A percentile compares a stretch with the other conserved stretches of the same genome.
These are phyloP conservation scores for Pseudomonodictys pantanalensis DNA, from an alignment of 495 filamentous ascomycete genomes.

Conservation along the genomic window DNA sequence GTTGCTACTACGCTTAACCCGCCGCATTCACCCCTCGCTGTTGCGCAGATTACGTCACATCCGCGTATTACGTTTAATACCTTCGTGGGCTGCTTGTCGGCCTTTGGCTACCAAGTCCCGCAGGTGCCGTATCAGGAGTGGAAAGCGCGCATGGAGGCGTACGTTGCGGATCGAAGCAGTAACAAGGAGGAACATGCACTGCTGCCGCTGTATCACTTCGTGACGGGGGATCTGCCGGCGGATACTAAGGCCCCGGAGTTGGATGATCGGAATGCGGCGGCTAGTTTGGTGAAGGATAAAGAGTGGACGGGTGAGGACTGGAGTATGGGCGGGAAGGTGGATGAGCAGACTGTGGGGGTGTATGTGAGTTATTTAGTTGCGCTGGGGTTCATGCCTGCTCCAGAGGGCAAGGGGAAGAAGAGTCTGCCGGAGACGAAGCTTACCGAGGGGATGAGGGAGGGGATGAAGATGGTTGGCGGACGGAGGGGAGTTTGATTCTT, in stretches of 20 bases:
- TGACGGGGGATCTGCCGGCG: slow-evolving; percentile 71
- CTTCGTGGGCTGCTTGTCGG: slow-evolving; percentile 67
- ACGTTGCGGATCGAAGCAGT: slow-evolving; percentile 37
- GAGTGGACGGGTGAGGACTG: slow-evolving; percentile 61
- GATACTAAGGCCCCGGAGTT: slow-evolving; percentile 78
- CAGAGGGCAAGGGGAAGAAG: slow-evolving; percentile 34
- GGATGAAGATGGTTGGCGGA: slow-evolving; percentile 37
- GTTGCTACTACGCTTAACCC: slow-evolving; percentile 69
- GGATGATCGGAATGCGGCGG: slow-evolving; percentile 68
- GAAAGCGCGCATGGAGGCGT: slow-evolving; percentile 40
- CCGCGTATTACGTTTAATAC: slow-evolving; percentile 77
- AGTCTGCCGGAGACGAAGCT: slow-evolving; percentile 26
- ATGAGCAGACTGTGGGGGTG: slow-evolving; percentile 28
- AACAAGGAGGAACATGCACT: slow-evolving; percentile 63
- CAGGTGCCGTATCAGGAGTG: slow-evolving; percentile 61
- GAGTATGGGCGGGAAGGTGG: slow-evolving; percentile 17
- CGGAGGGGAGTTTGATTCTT: slow-evolving; percentile 31
- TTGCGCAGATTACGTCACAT: slow-evolving; percentile 77
- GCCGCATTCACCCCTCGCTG: slow-evolving; percentile 50
- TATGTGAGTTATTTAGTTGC: slow-evolving; percentile 71
- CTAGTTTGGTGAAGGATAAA: slow-evolving; percentile 59
- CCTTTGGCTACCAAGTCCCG: slow-evolving; percentile 73
- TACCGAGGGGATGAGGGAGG: slow-evolving; percentile 24
- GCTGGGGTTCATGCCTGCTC: slow-evolving; percentile 65
- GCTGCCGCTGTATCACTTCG: slow-evolving; percentile 77